These are phyloP conservation scores for Parastagonospora nodorum DNA, from an alignment of 2,329 filamentous ascomycete genomes.

Conservation along the genomic window DNA sequence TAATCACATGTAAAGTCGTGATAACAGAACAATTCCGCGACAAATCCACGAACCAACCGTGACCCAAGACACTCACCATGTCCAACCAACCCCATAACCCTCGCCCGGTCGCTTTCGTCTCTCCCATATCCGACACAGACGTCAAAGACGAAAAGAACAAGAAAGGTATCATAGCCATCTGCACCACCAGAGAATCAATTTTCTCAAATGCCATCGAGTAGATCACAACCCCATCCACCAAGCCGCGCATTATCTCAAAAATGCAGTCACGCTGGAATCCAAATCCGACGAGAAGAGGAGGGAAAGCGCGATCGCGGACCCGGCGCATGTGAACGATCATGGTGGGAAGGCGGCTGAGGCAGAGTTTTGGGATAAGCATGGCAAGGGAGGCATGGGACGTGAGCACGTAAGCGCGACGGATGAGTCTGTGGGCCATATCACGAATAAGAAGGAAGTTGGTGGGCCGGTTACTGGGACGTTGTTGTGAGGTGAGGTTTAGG, in stretches of 20 bases:
- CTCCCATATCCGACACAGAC: conserved; percentile 5
- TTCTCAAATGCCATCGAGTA: background rate
- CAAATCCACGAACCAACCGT: background rate
- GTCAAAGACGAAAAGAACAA: background rate
- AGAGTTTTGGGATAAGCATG: conserved; percentile 4
- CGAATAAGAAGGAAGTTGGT: background rate
- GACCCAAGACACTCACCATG: background rate
- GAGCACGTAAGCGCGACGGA: background rate
- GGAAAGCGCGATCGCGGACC: background rate
- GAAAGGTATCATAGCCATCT: background rate
- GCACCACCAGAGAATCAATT: background rate
- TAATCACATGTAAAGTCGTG: background rate
- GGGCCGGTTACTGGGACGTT: background rate
- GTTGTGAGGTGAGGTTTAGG: background rate
- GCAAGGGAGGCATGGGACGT: background rate
- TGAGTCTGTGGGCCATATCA: background rate
- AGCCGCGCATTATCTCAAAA: conserved; percentile 6
- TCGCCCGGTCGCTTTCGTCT: conserved; percentile 4
- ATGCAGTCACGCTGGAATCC: conserved; percentile 2
- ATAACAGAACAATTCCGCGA: background rate
- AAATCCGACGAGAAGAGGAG: background rate
- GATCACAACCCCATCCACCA: background rate
- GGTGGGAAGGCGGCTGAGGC: background rate
- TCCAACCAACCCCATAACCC: background rate
- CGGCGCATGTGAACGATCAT: conserved; percentile 2